Evolutionary conservation across 345 rosid genomes (phyloP).

Genomic region (Atalantia buxifolia): DNA sequence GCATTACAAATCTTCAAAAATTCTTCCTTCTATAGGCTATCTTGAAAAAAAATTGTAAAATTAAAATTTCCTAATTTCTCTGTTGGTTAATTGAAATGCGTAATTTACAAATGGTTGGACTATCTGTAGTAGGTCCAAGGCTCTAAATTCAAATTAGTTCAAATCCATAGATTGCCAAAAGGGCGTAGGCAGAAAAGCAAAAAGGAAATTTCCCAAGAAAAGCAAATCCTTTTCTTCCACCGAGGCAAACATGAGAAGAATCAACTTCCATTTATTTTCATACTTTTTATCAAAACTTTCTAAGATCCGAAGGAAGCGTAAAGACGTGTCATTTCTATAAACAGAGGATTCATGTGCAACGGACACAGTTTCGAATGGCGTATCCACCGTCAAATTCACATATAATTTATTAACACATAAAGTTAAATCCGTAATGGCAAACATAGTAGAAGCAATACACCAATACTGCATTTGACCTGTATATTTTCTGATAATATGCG

Average conservation of each 20-base stretch:
- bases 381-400: not conserved
- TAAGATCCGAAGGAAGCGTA: slow-evolving; percentile 38
- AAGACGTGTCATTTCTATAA: slow-evolving; percentile 15
- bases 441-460: not conserved
- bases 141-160: slow-evolving; percentile 1
- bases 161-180: slow-evolving; percentile 1
- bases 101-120: not conserved
- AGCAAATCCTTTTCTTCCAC: slow-evolving; percentile 19
- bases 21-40: too few relatives aligned
- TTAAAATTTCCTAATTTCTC: not conserved
- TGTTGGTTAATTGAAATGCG: not conserved
- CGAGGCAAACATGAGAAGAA: slow-evolving; percentile 24
- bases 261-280: slow-evolving; percentile 11
- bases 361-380: slow-evolving; percentile 7
- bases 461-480: not conserved
- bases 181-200: not conserved
- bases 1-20: not conserved
- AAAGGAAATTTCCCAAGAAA: slow-evolving; percentile 16
- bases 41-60: too few relatives aligned
- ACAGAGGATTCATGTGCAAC: slow-evolving; percentile 15
- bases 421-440: not conserved
- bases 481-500: not conserved
- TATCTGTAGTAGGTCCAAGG: not conserved
- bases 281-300: slow-evolving; percentile 19
- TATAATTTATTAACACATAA: not conserved